These are phyloP conservation scores for Sclerotinia borealis DNA, from an alignment of 2,329 filamentous ascomycete genomes.

Conservation along the genomic window DNA sequence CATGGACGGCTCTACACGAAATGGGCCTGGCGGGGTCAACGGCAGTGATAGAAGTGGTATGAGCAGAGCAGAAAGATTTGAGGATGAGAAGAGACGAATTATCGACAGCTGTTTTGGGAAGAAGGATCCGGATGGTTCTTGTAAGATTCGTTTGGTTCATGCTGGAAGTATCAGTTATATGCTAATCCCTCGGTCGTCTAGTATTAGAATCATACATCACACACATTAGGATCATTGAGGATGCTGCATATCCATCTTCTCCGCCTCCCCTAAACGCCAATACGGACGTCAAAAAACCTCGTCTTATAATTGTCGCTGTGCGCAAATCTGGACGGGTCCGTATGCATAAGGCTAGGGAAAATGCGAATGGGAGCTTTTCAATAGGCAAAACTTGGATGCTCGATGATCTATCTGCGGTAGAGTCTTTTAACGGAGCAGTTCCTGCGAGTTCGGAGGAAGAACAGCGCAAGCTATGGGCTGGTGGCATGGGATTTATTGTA, in stretches of 20 bases:
- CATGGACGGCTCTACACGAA: conserved; percentile 32
- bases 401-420: conserved; percentile 78
- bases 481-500: conserved; percentile 77
- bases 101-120: conserved; percentile 92
- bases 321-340: conserved; percentile 87
- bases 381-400: conserved; percentile 98
- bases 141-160: conserved; percentile 41
- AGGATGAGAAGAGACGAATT: conserved; percentile 93
- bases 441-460: conserved; percentile 54
- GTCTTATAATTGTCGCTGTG: conserved; percentile 89
- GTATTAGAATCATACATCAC: conserved; percentile 95
- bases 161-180: not conserved
- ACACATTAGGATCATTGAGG: conserved; percentile 87
- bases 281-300: conserved; percentile 72
- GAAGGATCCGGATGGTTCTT: conserved; percentile 76
- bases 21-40: conserved; percentile 32
- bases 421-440: conserved; percentile 67
- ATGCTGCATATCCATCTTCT: conserved; percentile 71
- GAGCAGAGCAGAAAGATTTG: conserved; percentile 71
- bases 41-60: conserved; percentile 26
- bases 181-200: conserved; percentile 34
- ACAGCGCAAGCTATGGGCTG: conserved; percentile 67
- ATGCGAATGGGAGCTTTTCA: conserved; percentile 86
- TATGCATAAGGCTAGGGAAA: conserved; percentile 96
- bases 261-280: conserved; percentile 77